A percentile compares a stretch with the other conserved stretches of the same genome.
These are phyloP conservation scores for Rhododendron henanense DNA, from an alignment of 148 eudicot species.

Conservation along the genomic window DNA sequence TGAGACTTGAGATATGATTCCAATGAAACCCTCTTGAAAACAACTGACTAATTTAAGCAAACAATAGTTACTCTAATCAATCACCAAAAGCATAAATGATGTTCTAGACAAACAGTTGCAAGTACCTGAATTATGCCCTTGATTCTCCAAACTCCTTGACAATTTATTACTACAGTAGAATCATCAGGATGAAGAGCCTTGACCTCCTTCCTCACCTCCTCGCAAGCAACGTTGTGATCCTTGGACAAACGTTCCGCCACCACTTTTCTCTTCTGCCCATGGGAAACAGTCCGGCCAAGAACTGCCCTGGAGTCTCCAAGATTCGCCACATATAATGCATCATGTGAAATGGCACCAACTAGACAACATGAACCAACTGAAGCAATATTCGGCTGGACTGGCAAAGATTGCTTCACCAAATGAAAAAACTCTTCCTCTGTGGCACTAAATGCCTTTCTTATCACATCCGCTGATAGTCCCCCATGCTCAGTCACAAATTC, in stretches of 20 bases:
- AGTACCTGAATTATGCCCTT: conserved; percentile 61
- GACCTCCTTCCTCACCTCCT: conserved; percentile 56
- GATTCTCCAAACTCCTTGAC: conserved; percentile 60
- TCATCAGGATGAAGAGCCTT: conserved; percentile 63
- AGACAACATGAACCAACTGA: conserved; percentile 59
- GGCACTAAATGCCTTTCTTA: conserved; percentile 49
- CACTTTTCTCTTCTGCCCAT: conserved; percentile 28
- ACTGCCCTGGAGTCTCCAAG: conserved; percentile 61
- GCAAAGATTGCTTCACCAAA: conserved; percentile 38
- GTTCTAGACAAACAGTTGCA: not conserved
- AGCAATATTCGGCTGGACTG: conserved; percentile 42
- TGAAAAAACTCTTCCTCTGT: conserved; percentile 52
- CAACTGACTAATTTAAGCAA: not conserved
- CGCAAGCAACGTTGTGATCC: conserved; percentile 51
- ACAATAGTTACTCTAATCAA: not conserved
- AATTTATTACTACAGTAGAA: conserved; percentile 32
- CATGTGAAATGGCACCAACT: conserved; percentile 46
- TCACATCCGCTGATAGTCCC: conserved; percentile 47
- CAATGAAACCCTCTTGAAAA: not conserved
- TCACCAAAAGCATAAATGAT: not conserved
- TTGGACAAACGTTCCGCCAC: conserved; percentile 49
- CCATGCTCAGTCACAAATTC: conserved; percentile 48
- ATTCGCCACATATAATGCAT: conserved; percentile 48
- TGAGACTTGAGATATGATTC: not conserved
- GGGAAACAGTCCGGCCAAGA: conserved; percentile 39